Base-by-base conservation (phyloP, 345 rosid species). In the Gossypium turneri region DNA sequence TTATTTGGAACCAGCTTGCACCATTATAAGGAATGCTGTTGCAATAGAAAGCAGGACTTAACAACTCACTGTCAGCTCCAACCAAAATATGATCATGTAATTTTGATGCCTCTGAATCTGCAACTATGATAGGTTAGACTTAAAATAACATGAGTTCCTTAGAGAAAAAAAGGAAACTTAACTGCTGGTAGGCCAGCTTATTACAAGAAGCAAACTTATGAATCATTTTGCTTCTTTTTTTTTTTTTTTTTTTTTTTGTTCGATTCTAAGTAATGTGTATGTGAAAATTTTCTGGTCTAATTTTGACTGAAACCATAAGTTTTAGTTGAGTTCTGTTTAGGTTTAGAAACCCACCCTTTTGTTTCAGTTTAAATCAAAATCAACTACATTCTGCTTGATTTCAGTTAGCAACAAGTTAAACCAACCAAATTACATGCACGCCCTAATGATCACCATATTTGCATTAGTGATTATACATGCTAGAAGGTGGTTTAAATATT, bases 31-130 rank as follows among this genome's bases (percentile, higher is more conserved):
- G 24, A 51, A 27, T 16, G 24, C 44, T 62, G 71, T 22, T 48
- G 12, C 17, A 25, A 68, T 24, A 29, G 9, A 67, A 73, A 67
- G 7, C 51, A 60, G 11, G 59, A 22, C 50, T 51, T 70, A 69
- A 70, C 63, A 44, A 80, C 87, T 80, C 59, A 85, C n/a, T 74
- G 13, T 79, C 73, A 55, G 45, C 67, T 65, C 66, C 82, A 79
- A 43, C 73, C 44, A 47, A 25, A 8, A 43, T 70, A 15, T 4
- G 44, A 70, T n/a, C 74, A 75, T 52, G 3, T 48, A 75, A 24
- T 24, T 58, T 55, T 27, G 80, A 76, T 13, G 50, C 71, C 57
- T 74, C 76, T 38, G 74, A 79, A 59, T 60, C 76, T 65, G 76
- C 79, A 71, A 60, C 44, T 17, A 48, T 3, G 22, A 6, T 13